Base-by-base conservation (phyloP, 768 basidiomycete genomes). In the Leccinum disarticulatum region DNA sequence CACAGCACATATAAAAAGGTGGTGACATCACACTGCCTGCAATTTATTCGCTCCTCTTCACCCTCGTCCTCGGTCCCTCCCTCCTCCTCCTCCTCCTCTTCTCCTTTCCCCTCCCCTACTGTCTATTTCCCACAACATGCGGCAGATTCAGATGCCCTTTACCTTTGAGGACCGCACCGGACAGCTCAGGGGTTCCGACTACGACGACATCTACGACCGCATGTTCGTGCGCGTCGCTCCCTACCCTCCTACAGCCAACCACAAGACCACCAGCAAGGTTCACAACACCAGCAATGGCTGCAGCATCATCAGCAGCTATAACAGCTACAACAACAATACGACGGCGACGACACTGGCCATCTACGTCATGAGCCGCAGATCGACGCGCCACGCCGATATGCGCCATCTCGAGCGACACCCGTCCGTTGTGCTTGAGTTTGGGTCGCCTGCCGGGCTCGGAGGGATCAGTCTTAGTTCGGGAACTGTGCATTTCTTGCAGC, bases 131-230 rank as follows among this genome's bases (percentile, higher is more conserved):
- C 17, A 38, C 48, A 35, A 14, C 53, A 69, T 64, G 58, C 54
- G 66, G 30, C 59, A 63, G 48, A 51, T 49, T 25, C 73, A 70
- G 49, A 77, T 83, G 58, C 84, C 86, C 17, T 82, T 82, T 63
- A 81, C 81, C 50, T 79, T 89, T 48, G 88, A 90, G 70, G 88
- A 90, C 75, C 83, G 86, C 50, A 86, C 88, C 0, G 87, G 83
- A 19, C 71, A 74, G 14, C 72, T 81, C 59, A 75, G 79, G 13
- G 73, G 75, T 51, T 80, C 87, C 1, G 87, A 91, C 77, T 90
- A 84, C 62, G 87, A 89, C 68, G 89, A 91, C 65, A 82, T 90
- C 64, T 91, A 90, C 68, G 89, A 91, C 73, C 83, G 89, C 56
- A 74, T 85, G 62, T 90, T 88, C 76, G 80, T 87, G 54, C 87